A percentile compares a stretch with the other conserved stretches of the same genome.
Evolutionary conservation across 1,284 basidiomycete genomes (phyloP).

Genomic region (Vanrija humicola): DNA sequence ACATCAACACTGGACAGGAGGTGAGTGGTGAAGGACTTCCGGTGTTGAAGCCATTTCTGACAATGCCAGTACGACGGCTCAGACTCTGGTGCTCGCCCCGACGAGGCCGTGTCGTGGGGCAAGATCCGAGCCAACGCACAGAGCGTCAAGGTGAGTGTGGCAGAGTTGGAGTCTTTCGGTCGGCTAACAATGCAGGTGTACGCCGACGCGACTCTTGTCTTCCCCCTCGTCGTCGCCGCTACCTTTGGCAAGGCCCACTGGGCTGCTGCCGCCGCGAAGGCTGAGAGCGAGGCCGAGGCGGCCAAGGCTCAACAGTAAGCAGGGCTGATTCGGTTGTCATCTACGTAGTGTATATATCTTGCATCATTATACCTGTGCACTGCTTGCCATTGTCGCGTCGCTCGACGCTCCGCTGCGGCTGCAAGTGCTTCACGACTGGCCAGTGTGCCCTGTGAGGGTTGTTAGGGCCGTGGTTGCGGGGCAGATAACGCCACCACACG

Average conservation of each 20-base stretch:
- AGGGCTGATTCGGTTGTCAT: neutral
- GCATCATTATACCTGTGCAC: conserved; percentile 1
- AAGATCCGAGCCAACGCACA: conserved; percentile 91
- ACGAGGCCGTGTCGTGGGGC: conserved; percentile 99
- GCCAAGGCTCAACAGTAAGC: neutral
- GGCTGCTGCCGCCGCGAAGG: conserved; percentile 29
- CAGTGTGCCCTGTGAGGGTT: too few relatives aligned
- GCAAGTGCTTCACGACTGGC: too few relatives aligned
- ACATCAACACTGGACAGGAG: conserved; percentile 98
- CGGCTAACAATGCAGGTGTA: conserved; percentile 46
- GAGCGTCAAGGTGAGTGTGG: conserved; percentile 71
- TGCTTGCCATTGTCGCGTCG: too few relatives aligned
- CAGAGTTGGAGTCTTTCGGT: neutral
- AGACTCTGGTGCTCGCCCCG: conserved; percentile 93
- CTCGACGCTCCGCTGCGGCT: too few relatives aligned
- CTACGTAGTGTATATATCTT: conserved; percentile 3
- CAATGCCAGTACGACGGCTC: conserved; percentile 76
- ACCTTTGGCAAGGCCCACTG: conserved; percentile 67
- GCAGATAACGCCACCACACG: too few relatives aligned
- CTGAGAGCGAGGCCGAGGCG: conserved; percentile 2
- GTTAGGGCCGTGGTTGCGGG: too few relatives aligned
- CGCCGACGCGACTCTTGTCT: conserved; percentile 77
- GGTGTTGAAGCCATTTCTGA: neutral
- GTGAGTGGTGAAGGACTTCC: conserved; percentile 16
- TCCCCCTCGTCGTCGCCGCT: conserved; percentile 80